Conservation (phyloP, 257 asterid genomes). For the Ballota nigra region DNA sequence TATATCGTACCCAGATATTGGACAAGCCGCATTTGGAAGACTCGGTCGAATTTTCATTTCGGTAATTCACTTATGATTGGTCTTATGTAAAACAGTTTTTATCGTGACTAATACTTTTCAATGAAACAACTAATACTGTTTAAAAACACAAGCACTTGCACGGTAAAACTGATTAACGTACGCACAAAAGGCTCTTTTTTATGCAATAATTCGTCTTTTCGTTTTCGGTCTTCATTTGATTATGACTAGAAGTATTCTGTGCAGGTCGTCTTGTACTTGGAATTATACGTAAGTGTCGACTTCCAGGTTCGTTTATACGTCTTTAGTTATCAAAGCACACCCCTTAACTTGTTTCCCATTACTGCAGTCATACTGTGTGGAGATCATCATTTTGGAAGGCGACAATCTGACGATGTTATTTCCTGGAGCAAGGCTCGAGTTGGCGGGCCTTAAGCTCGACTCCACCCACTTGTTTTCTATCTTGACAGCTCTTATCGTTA, state of each 20-base stretch:
- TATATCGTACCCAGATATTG: constrained; percentile 72
- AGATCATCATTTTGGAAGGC: constrained; percentile 77
- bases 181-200: neutral
- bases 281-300: constrained; percentile 63
- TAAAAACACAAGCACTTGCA: neutral
- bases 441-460: constrained; percentile 53
- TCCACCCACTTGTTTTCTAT: constrained; percentile 61
- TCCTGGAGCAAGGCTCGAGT: constrained; percentile 57
- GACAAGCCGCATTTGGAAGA: constrained; percentile 85
- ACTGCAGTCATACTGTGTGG: constrained; percentile 76
- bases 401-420: constrained; percentile 69
- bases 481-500: constrained; percentile 46
- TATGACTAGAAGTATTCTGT: neutral
- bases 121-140: neutral
- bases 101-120: neutral
- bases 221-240: constrained; percentile 11
- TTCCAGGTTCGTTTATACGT: constrained; percentile 6
- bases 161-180: neutral
- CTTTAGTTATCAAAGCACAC: constrained; percentile 1
- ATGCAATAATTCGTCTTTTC: neutral
- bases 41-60: constrained; percentile 68
- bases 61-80: constrained; percentile 36
- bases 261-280: constrained; percentile 86
- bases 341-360: constrained; percentile 14
- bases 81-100: neutral